Percentiles rank a stretch among this genome's conserved stretches.
These are phyloP conservation scores for Lachnellula hyalina DNA, from an alignment of 2,329 filamentous ascomycete genomes.

Conservation along the genomic window DNA sequence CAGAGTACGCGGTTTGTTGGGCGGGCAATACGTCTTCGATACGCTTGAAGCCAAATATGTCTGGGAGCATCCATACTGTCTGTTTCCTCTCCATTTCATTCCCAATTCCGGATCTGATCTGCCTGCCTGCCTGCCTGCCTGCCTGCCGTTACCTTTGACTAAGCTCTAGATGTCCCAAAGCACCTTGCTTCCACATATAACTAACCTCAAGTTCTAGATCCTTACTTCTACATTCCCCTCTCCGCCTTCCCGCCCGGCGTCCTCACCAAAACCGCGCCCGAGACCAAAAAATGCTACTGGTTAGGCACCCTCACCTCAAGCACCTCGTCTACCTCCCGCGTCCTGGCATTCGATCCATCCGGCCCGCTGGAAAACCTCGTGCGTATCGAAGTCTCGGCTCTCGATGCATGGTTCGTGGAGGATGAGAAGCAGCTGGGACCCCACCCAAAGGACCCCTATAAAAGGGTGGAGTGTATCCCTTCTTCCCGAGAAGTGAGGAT, in stretches of 20 bases:
- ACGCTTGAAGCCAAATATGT: slow-evolving; percentile 35
- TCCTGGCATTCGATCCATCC: slow-evolving; percentile 2
- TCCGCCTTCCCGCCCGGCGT: background rate
- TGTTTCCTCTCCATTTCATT: background rate
- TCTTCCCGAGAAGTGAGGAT: slow-evolving; percentile 50
- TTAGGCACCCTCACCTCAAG: slow-evolving; percentile 8
- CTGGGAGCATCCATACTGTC: slow-evolving; percentile 42
- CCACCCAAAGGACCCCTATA: slow-evolving; percentile 64
- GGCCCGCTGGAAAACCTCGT: slow-evolving; percentile 11
- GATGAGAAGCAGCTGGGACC: slow-evolving; percentile 49
- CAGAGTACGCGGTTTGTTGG: slow-evolving; percentile 24
- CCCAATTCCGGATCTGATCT: background rate
- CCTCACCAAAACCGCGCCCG: slow-evolving; percentile 31
- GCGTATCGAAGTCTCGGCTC: slow-evolving; percentile 14
- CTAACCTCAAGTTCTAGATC: slow-evolving; percentile 27
- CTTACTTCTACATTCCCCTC: slow-evolving; percentile 39
- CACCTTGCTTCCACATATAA: background rate
- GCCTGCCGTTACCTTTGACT: background rate
- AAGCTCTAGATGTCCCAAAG: background rate
- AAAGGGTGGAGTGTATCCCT: slow-evolving; percentile 55
- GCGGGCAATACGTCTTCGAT: slow-evolving; percentile 30
- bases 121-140: too few species aligned
- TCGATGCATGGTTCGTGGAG: slow-evolving; percentile 49
- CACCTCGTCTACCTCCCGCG: slow-evolving; percentile 5
- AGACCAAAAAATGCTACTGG: slow-evolving; percentile 30